phyloP scores from a whole-genome alignment of 257 asterid species.

The Plantago elongata region DNA sequence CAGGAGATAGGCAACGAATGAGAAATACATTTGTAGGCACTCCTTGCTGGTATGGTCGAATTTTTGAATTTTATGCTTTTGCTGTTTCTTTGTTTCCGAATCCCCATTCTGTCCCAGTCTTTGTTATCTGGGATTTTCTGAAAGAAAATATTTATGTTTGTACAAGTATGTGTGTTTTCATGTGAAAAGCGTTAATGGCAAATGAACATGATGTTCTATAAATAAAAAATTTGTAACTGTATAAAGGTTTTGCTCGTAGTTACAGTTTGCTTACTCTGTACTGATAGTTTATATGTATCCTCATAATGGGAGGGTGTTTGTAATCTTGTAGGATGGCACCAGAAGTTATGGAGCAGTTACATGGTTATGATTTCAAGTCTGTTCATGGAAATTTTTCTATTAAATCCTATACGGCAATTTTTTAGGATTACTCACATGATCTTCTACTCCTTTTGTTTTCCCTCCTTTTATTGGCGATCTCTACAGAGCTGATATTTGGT shows the following conservation, averaged over 20 bases:
- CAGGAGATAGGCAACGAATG: constrained; percentile 89
- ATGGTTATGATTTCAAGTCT: constrained; percentile 96
- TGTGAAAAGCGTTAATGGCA: not conserved
- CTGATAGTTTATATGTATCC: constrained; percentile 9
- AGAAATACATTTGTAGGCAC: constrained; percentile 98
- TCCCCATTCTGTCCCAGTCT: constrained; percentile 4
- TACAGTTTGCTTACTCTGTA: constrained; percentile 12
- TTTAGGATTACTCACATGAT: not conserved
- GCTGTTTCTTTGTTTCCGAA: constrained; percentile 7
- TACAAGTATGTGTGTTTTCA: not conserved
- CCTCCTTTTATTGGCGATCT: constrained; percentile 19
- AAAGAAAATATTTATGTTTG: constrained; percentile 3
- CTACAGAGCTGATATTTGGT: constrained; percentile 96
- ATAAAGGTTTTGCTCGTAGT: constrained; percentile 6
- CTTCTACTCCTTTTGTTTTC: not conserved
- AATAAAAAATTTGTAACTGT: not conserved
- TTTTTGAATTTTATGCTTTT: constrained; percentile 6
- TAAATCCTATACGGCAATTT: constrained; percentile 7
- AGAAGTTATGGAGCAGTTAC: constrained; percentile 95
- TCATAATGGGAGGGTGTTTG: constrained; percentile 18
- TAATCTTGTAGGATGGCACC: constrained; percentile 93
- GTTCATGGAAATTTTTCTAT: constrained; percentile 5
- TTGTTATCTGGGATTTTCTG: not conserved
- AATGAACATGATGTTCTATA: not conserved
- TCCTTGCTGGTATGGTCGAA: constrained; percentile 86